These are phyloP conservation scores for Haematococcus lacustris DNA, from an alignment of 139 green algal genomes.

Conservation along the genomic window DNA sequence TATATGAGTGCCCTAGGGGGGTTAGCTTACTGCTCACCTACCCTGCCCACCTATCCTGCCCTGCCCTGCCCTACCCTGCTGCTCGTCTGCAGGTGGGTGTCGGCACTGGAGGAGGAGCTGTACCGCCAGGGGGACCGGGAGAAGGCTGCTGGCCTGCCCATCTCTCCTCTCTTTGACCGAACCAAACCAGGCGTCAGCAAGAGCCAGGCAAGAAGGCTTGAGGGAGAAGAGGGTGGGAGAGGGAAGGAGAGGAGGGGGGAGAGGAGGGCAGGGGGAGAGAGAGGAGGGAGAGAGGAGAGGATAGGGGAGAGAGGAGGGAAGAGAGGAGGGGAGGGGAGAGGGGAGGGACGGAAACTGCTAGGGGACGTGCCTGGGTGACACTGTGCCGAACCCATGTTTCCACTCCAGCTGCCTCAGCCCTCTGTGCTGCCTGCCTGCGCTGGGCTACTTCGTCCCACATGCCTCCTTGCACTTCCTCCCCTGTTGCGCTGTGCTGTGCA, in stretches of 20 bases:
- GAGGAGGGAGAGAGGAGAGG: not conserved
- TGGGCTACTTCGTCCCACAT: too few relatives aligned
- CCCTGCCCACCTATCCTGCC: too few relatives aligned
- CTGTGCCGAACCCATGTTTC: too few relatives aligned
- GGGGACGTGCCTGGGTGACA: too few relatives aligned
- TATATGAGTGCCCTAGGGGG: not conserved
- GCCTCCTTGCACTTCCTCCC: too few relatives aligned
- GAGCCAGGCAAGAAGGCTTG: too few relatives aligned
- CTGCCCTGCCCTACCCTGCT: too few relatives aligned
- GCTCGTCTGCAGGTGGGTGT: slow-evolving; percentile 18
- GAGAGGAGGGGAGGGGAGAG: not conserved
- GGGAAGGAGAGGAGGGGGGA: not conserved
- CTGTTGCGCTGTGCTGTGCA: too few relatives aligned
- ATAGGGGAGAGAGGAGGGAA: not conserved
- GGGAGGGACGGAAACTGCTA: too few relatives aligned
- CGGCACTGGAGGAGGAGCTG: slow-evolving; percentile 22
- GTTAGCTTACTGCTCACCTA: not conserved
- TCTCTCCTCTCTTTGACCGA: slow-evolving; percentile 15
- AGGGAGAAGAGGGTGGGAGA: too few relatives aligned
- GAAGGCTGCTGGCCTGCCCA: slow-evolving; percentile 4
- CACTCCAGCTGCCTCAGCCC: too few relatives aligned
- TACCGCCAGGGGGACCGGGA: slow-evolving; percentile 24
- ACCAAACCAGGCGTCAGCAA: slow-evolving; percentile 13
- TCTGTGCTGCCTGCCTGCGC: too few relatives aligned
- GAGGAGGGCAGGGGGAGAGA: not conserved